Conservation (phyloP, 805 yeast species). For the Zygosaccharomyces pseudorouxii region DNA sequence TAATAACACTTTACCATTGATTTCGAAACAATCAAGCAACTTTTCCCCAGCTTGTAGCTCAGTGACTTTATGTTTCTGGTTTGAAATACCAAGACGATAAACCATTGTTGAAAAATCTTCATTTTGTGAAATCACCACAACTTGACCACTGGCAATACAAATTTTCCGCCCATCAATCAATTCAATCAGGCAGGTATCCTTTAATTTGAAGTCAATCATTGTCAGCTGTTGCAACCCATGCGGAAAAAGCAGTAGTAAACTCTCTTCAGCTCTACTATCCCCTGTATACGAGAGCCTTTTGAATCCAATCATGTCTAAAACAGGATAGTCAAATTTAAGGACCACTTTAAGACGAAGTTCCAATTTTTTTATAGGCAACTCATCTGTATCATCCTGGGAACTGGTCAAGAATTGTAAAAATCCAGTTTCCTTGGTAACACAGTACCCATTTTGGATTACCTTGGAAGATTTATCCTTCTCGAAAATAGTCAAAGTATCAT, state of each 20-base stretch:
- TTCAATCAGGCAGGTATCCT: conserved; percentile 24
- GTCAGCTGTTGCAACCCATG: conserved; percentile 31
- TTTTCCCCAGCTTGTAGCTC: conserved; percentile 9
- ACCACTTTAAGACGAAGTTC: conserved; percentile 32
- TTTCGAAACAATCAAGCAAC: conserved; percentile 12
- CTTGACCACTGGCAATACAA: conserved; percentile 14
- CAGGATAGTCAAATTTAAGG: conserved; percentile 31
- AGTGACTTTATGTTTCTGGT: conserved; percentile 12
- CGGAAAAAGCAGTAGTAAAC: conserved; percentile 26
- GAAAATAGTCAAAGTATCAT: conserved; percentile 32
- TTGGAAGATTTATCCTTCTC: conserved; percentile 27
- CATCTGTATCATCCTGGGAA: conserved; percentile 24
- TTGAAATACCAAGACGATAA: conserved; percentile 18
- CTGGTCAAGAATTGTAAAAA: conserved; percentile 25
- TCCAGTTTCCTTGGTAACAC: conserved; percentile 29
- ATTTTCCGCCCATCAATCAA: conserved; percentile 20
- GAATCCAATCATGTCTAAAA: conserved; percentile 27
- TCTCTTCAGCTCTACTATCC: conserved; percentile 21
- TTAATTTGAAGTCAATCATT: conserved; percentile 26
- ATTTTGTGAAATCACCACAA: conserved; percentile 22
- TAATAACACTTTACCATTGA: conserved; percentile 16
- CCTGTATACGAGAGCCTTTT: conserved; percentile 19
- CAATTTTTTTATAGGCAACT: conserved; percentile 30
- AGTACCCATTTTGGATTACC: conserved; percentile 35
- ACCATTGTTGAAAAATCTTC: conserved; percentile 4